phyloP scores from a whole-genome alignment of 2,329 filamentous ascomycete species.

The Diaporthe sp. region DNA sequence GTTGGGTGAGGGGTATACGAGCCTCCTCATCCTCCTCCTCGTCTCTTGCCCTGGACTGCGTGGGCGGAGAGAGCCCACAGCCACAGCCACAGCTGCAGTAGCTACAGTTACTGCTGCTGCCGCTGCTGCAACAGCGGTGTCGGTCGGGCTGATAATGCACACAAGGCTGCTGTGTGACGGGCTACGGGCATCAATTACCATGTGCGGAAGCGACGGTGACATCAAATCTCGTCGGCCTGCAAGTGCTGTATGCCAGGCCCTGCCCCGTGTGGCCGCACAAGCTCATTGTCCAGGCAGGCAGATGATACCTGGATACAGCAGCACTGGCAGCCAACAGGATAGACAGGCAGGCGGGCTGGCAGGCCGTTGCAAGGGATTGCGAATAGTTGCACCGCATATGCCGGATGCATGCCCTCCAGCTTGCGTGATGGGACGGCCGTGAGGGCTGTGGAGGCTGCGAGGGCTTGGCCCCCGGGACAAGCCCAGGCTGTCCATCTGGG shows the following conservation, averaged over 20 bases:
- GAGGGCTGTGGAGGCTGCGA: not conserved
- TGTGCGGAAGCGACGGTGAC: slow-evolving; percentile 21
- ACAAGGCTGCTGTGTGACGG: slow-evolving; percentile 24
- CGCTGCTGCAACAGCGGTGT: slow-evolving; percentile 10
- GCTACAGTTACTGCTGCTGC: not conserved
- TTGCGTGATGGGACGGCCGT: slow-evolving; percentile 21
- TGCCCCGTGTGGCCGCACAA: not conserved
- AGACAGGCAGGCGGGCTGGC: not conserved
- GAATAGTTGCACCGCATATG: slow-evolving; percentile 19
- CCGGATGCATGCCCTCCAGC: not conserved
- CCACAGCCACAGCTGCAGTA: not conserved
- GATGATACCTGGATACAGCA: not conserved
- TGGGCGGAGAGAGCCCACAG: slow-evolving; percentile 15
- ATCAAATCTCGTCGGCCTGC: slow-evolving; percentile 18
- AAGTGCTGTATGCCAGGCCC: not conserved
- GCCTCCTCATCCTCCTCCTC: not conserved
- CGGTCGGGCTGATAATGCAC: slow-evolving; percentile 28
- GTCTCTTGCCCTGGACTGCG: not conserved
- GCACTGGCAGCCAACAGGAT: not conserved
- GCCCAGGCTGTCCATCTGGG: slow-evolving; percentile 12
- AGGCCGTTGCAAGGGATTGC: slow-evolving; percentile 6
- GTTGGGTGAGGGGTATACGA: slow-evolving; percentile 18
- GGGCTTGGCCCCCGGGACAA: not conserved
- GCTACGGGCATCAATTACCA: slow-evolving; percentile 8
- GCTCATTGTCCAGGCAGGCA: slow-evolving; percentile 2